Evolutionary conservation across 1,139 yeast genomes (phyloP), one percentile per base, ranked within the genome.

Genomic region (Scheffersomyces titani): DNA sequence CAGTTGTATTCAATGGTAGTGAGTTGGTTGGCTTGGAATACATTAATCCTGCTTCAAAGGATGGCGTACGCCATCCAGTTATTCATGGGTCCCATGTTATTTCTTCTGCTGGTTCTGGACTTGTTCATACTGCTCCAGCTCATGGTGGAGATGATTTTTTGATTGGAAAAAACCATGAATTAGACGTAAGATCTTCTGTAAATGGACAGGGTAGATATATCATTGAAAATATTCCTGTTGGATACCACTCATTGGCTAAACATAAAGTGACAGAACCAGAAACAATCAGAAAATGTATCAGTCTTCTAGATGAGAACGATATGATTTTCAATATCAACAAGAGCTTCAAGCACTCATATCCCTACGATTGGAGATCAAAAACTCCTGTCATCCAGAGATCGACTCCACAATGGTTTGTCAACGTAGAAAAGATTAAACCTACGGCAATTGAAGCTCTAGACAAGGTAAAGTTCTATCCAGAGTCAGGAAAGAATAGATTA

Each of bases 111-210:
- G 99, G 99, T 72, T 92, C 99, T 0, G 99, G 99, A 1, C 75
- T 96, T 18, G 99, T 94, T 1, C 99, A 94, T 67, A 90, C 92
- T 19, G 98, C 99, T 0, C 98, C 99, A 1, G 98, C 98, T 0
- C 99, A 94, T 70, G 99, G 99, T 64, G 86, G 88, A 66, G 99
- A 96, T 62, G 99, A 94, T 76, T 93, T 91, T 69, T 67, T 88
- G 22, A 80, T 89, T 40, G 96, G 97, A 24, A 73, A 82, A 57
- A 72, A 78, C 21, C 75, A 89, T 60, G 78, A 77, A 0, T 78
- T 96, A 44, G 77, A 73, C 9, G 83, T 91, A 0, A 82, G 78
- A 59, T 91, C 98, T 0, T 91, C 94, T 0, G 96, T 94, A 2
- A 92, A 94, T 67, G 84, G 82, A 57, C 74, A 77, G 55, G 99